Percentiles rank a stretch among this genome's conserved stretches.
phyloP scores from a whole-genome alignment of 2,329 filamentous ascomycete genomes.

The Talaromyces sp. region DNA sequence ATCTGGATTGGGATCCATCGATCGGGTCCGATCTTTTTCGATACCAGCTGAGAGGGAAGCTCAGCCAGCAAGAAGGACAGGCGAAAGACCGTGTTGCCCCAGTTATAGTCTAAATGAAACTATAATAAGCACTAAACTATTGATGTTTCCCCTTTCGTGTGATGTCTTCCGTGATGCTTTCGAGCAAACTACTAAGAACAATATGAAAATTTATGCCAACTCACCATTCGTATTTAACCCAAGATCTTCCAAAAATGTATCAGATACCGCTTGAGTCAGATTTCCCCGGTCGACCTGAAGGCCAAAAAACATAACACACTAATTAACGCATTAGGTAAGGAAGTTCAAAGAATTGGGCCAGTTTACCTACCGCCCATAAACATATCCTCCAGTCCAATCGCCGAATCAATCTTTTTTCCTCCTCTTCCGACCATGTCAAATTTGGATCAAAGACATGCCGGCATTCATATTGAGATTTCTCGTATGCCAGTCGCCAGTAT shows the following conservation, averaged over 20 bases:
- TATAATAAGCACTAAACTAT: constrained; percentile 28
- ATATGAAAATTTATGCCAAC: not conserved
- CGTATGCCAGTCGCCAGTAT: constrained; percentile 51
- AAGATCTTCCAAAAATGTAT: constrained; percentile 7
- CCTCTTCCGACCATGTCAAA: constrained; percentile 29
- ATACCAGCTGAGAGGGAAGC: constrained; percentile 57
- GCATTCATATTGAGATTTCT: constrained; percentile 46
- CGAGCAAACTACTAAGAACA: not conserved
- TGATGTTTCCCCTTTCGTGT: constrained; percentile 40
- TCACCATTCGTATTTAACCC: constrained; percentile 9
- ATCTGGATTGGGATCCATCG: constrained; percentile 33
- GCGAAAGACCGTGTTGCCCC: constrained; percentile 51
- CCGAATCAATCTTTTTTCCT: constrained; percentile 8
- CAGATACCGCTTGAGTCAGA: constrained; percentile 9
- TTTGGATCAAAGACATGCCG: constrained; percentile 38
- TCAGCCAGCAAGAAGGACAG: constrained; percentile 50
- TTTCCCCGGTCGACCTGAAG: constrained; percentile 10
- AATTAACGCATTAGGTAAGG: not conserved
- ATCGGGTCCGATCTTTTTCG: constrained; percentile 55
- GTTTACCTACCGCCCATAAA: constrained; percentile 8
- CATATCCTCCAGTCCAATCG: constrained; percentile 8
- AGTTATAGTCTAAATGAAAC: constrained; percentile 39
- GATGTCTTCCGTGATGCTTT: not conserved
- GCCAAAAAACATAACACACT: constrained; percentile 10
- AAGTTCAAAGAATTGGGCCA: no score